phyloP scores from a whole-genome alignment of 345 rosid species.

The Lagerstroemia speciosa region DNA sequence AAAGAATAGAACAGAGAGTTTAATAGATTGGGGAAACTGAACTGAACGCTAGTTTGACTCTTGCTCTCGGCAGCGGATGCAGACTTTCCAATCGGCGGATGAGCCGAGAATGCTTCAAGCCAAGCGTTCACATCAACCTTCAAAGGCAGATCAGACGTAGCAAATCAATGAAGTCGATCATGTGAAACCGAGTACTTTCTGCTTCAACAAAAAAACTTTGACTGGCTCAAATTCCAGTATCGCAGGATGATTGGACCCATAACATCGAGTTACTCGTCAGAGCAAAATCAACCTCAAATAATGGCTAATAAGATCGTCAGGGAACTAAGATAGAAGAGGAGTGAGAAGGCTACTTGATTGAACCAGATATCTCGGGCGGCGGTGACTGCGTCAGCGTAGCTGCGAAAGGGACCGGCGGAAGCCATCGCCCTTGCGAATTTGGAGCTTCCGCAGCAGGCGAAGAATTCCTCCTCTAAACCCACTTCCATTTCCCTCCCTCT shows the following conservation, averaged over 20 bases:
- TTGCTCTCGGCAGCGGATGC: constrained; percentile 27
- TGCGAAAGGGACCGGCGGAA: constrained; percentile 44
- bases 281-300: background rate
- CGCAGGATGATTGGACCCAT: background rate
- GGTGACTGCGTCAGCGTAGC: constrained; percentile 38
- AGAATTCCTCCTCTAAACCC: constrained; percentile 44
- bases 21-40: constrained; percentile 13
- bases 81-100: constrained; percentile 70
- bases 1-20: background rate
- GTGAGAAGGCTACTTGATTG: constrained; percentile 32
- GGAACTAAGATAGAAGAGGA: too few species aligned
- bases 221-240: background rate
- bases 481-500: constrained; percentile 7
- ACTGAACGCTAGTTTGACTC: constrained; percentile 39
- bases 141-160: background rate
- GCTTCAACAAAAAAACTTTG: too few species aligned
- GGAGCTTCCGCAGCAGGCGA: constrained; percentile 80
- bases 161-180: background rate
- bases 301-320: background rate
- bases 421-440: constrained; percentile 59
- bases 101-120: constrained; percentile 86
- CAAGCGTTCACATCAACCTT: constrained; percentile 73
- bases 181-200: too few species aligned
- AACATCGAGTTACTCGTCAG: background rate
- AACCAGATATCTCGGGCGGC: constrained; percentile 76